Conservation (phyloP, 1,284 basidiomycete species). For the Puccinia coronata region DNA sequence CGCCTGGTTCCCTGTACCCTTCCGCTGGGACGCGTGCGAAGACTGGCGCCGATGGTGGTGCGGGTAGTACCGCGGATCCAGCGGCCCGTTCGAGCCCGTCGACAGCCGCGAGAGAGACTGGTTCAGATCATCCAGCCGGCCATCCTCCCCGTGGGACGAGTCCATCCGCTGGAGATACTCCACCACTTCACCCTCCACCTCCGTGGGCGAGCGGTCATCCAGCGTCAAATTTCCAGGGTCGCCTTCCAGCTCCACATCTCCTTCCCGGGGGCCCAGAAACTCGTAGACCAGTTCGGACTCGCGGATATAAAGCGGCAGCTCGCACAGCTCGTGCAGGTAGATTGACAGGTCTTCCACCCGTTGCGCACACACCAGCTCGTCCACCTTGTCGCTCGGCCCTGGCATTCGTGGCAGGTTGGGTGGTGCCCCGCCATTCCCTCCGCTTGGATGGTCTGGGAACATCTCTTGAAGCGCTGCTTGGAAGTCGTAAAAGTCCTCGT, state of each 20-base stretch:
- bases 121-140: neutral
- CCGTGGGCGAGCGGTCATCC: constrained; percentile 39
- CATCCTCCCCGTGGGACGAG: neutral
- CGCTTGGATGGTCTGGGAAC: constrained; percentile 80
- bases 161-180: constrained; percentile 39
- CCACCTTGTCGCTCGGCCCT: constrained; percentile 77
- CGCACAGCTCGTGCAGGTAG: constrained; percentile 79
- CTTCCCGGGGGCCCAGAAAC: constrained; percentile 83
- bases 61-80: neutral
- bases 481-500: constrained; percentile 98
- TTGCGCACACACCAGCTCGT: constrained; percentile 79
- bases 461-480: constrained; percentile 82
- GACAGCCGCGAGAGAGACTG: constrained; percentile 7
- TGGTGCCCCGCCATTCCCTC: constrained; percentile 62
- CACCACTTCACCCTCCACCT: constrained; percentile 44
- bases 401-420: constrained; percentile 88
- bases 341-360: constrained; percentile 81
- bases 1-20: constrained; percentile 3
- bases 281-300: constrained; percentile 76
- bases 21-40: constrained; percentile 48
- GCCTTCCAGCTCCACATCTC: constrained; percentile 70
- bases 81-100: constrained; percentile 23
- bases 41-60: constrained; percentile 9
- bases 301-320: constrained; percentile 72
- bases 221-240: constrained; percentile 66